phyloP scores from a whole-genome alignment of 1,284 basidiomycete genomes.

The Peniophora sp. region DNA sequence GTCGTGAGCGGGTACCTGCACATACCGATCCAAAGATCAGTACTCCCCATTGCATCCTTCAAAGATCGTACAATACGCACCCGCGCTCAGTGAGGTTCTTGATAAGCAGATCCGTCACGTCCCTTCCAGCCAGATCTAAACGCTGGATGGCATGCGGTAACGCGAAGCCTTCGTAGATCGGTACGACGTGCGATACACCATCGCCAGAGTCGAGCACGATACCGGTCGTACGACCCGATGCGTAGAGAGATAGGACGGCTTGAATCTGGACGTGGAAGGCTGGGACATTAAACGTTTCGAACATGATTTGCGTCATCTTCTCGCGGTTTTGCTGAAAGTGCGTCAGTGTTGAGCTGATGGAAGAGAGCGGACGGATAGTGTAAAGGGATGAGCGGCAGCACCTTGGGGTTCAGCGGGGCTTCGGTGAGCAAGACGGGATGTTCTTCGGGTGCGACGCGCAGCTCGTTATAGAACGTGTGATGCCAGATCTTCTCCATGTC shows the following conservation, averaged over 20 bases:
- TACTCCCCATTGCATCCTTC: too few relatives aligned
- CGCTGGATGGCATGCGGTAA: constrained; percentile 92
- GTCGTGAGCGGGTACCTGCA: constrained; percentile 88
- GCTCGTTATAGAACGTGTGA: constrained; percentile 86
- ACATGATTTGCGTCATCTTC: constrained; percentile 98
- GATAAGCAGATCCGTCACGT: constrained; percentile 88
- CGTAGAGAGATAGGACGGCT: constrained; percentile 88
- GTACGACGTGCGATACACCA: constrained; percentile 90
- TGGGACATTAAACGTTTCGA: constrained; percentile 92
- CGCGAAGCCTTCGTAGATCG: constrained; percentile 94
- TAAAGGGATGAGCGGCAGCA: constrained; percentile 14
- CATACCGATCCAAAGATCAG: too few relatives aligned
- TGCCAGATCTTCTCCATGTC: constrained; percentile 97
- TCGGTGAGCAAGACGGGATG: constrained; percentile 91
- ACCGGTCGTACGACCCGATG: constrained; percentile 88
- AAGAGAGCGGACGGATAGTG: too few relatives aligned
- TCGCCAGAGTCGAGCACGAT: constrained; percentile 93
- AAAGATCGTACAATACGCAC: too few relatives aligned
- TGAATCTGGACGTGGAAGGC: constrained; percentile 94
- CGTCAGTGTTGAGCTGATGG: too few relatives aligned
- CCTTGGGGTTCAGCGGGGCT: constrained; percentile 91
- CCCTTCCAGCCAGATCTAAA: constrained; percentile 92
- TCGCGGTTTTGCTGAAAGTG: constrained; percentile 60
- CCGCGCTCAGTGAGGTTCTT: constrained; percentile 94
- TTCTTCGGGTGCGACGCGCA: constrained; percentile 82